Conservation (phyloP, 768 basidiomycete species). For the Hirschioporus abietinus region DNA sequence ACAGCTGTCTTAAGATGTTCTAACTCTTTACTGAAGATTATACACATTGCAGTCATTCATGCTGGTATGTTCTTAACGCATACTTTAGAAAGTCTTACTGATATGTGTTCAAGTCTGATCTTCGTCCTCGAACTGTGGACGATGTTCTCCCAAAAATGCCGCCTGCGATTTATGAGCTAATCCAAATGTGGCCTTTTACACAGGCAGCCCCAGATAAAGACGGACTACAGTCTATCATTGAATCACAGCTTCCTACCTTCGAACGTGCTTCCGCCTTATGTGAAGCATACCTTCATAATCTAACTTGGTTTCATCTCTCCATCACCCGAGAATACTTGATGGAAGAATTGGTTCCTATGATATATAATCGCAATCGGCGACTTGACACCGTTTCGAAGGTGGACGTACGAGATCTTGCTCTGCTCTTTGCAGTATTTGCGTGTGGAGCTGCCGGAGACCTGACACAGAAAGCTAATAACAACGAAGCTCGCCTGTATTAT, state of each 20-base stretch:
- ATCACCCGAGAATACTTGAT: constrained; percentile 56
- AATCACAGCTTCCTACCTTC: constrained; percentile 48
- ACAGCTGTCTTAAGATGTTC: not conserved
- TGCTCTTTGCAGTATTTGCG: constrained; percentile 46
- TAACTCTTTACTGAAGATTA: not conserved
- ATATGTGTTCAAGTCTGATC: not conserved
- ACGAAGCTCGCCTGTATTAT: constrained; percentile 57
- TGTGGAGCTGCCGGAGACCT: constrained; percentile 44
- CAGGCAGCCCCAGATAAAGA: constrained; percentile 42
- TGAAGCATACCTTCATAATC: constrained; percentile 67
- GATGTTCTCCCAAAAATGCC: not conserved
- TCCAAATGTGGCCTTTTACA: constrained; percentile 59
- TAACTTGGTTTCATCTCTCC: constrained; percentile 76
- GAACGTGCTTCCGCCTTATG: constrained; percentile 49
- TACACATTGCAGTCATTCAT: not conserved
- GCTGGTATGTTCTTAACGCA: not conserved
- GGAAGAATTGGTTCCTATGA: constrained; percentile 36
- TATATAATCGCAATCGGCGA: constrained; percentile 25
- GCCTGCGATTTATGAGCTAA: constrained; percentile 37
- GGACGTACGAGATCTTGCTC: constrained; percentile 37
- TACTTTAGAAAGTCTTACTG: not conserved
- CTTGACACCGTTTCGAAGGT: not conserved
- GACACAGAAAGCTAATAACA: constrained; percentile 22
- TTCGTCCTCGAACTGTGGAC: not conserved
- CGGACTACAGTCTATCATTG: constrained; percentile 44